Base-by-base conservation (phyloP, 331 rosid species). In the Cydonia oblonga region DNA sequence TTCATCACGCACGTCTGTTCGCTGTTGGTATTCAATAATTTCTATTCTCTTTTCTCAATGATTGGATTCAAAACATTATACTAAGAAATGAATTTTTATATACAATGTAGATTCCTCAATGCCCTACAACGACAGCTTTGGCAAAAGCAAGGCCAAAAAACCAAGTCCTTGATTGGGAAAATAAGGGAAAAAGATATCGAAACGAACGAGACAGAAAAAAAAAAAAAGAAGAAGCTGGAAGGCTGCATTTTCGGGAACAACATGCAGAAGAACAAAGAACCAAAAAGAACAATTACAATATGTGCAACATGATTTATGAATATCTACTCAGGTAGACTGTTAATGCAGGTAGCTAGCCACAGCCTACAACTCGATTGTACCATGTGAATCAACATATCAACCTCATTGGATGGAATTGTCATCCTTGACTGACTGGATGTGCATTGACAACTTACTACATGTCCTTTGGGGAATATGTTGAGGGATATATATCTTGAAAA, bases 321-420 rank as follows among this genome's bases (percentile, higher is more conserved):
- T 19, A 10, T 49, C 63, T 44, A 54, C 25, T 28, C 5, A 25
- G 32, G 29, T 24, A 10, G n/a, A 65, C 77, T 65, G 77, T 72
- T 29, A 30, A 58, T 58, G 69, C 74, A 28, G 72, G 23, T 69
- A 33, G 29, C 64, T 3, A 59, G 20, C 64, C 6, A 52, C 30
- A 40, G 66, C 74, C 64, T 14, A 52, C 30, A 40, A 72, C 74
- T 72, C 81, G n/a, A n/a, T 46, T 49, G 33, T 71, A 78, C 82
- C 6, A 72, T 20, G 6, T 76, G 66, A 70, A 62, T 49, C 42
- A 69, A 33, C 46, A 51, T 24, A 57, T 67, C 65, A 68, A 42
- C 30, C 32, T 68, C 49, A 25, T 53, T 69, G 25, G 75, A 33
- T 33, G 62, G 38, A 23, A 30, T 53, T 70, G 15, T 54, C n/a